Evolutionary conservation across 495 filamentous ascomycete genomes (phyloP).

Genomic region (Penicillium crystallinum): DNA sequence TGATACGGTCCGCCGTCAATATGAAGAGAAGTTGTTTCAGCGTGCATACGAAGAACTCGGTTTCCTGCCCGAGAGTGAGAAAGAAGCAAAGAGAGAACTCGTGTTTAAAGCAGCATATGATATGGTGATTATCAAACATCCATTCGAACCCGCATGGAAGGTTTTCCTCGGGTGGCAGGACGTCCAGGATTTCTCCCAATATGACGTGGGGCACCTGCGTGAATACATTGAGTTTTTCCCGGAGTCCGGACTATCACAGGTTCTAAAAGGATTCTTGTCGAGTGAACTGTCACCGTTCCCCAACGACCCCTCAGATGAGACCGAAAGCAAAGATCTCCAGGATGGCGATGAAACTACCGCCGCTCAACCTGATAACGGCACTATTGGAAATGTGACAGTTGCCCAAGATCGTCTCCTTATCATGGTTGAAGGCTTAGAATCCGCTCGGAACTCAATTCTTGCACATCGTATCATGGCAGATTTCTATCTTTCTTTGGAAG

Average conservation of each 20-base stretch:
- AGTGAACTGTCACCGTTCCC: constrained; percentile 84
- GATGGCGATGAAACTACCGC: constrained; percentile 21
- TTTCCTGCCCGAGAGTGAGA: constrained; percentile 58
- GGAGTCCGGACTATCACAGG: constrained; percentile 70
- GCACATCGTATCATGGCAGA: constrained; percentile 81
- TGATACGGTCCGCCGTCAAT: constrained; percentile 74
- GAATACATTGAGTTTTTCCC: constrained; percentile 84
- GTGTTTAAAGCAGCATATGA: constrained; percentile 72
- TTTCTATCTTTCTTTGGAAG: constrained; percentile 79
- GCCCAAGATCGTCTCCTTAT: constrained; percentile 69
- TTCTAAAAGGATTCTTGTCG: constrained; percentile 72
- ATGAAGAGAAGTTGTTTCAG: constrained; percentile 86
- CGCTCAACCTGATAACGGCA: not conserved
- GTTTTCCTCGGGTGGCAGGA: constrained; percentile 88
- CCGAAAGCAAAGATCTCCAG: constrained; percentile 26
- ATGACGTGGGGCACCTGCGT: constrained; percentile 67
- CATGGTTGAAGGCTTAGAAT: constrained; percentile 78
- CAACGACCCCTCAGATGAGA: constrained; percentile 23
- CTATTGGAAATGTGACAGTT: constrained; percentile 41
- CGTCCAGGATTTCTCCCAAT: constrained; percentile 60
- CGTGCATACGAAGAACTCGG: constrained; percentile 71
- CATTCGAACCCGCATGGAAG: constrained; percentile 85
- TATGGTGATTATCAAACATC: constrained; percentile 94
- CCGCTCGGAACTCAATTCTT: constrained; percentile 65
- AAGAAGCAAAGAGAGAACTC: constrained; percentile 60